Base-by-base conservation (phyloP, 1,284 basidiomycete species). In the Apiotrichum domesticum region DNA sequence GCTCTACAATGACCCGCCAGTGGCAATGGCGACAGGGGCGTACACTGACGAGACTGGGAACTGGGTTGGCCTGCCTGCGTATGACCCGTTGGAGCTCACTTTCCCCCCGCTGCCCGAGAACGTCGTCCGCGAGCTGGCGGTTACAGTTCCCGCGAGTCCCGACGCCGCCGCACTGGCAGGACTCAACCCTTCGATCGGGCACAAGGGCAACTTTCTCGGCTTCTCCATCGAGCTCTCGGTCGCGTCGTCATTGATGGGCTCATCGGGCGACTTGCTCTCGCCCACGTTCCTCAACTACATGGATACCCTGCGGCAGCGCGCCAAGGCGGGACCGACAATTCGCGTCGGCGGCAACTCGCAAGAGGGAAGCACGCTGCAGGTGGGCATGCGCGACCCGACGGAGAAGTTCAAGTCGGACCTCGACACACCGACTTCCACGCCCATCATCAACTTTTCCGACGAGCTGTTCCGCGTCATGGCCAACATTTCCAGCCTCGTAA, bases 301-400 rank as follows among this genome's bases (percentile, higher is more conserved):
- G 78, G 79, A 83, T 5, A 85, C 84, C 60, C 76, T 89, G 44
- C 64, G 64, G 75, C 80, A 59, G 39, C 66, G 67, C 53, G 79
- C 83, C 49, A 81, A 86, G 10, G 79, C 78, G 7, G 87, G 87
- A 1, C 68, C 79, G 5, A 79, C 86, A 5, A 74, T 89, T 14
- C 84, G 87, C 45, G 80, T 89, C 3, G 88, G 87, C 39, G 88
- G 87, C 54, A 89, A 89, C 72, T 85, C 85, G 2, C 86, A 88
- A 66, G 86, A 88, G 59, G 80, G 77, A 32, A 83, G 84, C 9
- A 77, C 77, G 0, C 69, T 84, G 45, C 80, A 82, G 49, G 52
- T 65, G 0, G 77, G 77, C 9, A 73, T 83, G 8, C 60, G 74
- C 0, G 75, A 79, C 54, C 79, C 81, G 3, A 77, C 85, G 34